These are phyloP conservation scores for Perkinsela sp. DNA, from an alignment of 208 protist genomes.

Conservation along the genomic window DNA sequence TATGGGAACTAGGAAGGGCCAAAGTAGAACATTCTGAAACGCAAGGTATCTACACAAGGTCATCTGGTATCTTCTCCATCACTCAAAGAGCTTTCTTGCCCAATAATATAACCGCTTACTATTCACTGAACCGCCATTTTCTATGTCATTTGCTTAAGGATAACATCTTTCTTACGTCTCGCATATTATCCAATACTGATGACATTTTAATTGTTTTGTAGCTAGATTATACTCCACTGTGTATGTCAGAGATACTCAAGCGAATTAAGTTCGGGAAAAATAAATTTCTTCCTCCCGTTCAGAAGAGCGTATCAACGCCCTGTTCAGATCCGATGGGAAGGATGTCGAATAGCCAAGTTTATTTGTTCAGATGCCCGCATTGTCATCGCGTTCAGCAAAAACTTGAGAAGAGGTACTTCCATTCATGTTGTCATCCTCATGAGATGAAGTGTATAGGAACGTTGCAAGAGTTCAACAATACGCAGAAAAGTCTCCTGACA, in stretches of 20 bases:
- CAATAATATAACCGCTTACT: too few species aligned
- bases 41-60: not conserved
- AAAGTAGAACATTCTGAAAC: not conserved
- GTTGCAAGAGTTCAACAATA: not conserved
- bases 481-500: not conserved
- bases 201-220: too few species aligned
- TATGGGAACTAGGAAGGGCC: not conserved
- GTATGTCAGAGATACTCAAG: not conserved
- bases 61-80: not conserved
- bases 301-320: not conserved
- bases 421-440: not conserved
- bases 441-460: not conserved
- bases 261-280: not conserved
- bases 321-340: not conserved
- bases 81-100: too few species aligned
- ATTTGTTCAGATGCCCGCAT: not conserved
- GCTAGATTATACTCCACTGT: too few species aligned
- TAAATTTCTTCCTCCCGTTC: not conserved
- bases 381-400: not conserved
- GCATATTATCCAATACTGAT: too few species aligned
- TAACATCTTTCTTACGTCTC: too few species aligned
- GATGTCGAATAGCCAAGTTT: not conserved
- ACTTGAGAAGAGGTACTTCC: not conserved
- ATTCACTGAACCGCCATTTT: too few species aligned
- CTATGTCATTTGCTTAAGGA: too few species aligned